Conservation (phyloP, 495 filamentous ascomycete species). For the Xylaria sp. region DNA sequence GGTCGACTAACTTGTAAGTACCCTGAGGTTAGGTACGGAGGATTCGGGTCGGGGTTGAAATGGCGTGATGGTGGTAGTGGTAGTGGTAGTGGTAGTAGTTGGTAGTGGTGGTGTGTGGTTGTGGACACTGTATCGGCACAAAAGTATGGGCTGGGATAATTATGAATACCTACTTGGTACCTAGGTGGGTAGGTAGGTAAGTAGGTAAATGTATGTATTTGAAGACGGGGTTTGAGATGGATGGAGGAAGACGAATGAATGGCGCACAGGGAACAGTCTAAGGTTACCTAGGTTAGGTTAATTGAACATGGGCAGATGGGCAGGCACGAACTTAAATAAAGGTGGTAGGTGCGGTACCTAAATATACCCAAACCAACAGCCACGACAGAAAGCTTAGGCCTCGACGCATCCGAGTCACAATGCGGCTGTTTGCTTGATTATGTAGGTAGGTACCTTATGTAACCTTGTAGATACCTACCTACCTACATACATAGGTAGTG, state of each 20-base stretch:
- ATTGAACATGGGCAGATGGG: neutral
- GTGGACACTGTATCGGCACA: neutral
- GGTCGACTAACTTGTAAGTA: neutral
- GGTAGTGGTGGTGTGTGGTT: neutral
- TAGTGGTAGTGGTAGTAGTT: too few relatives aligned
- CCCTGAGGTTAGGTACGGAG: neutral
- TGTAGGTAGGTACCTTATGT: too few relatives aligned
- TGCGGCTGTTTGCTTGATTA: neutral
- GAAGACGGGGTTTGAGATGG: neutral
- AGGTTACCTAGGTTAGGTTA: neutral
- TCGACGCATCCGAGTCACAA: conserved; percentile 1
- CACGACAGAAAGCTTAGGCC: neutral
- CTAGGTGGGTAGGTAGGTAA: too few relatives aligned
- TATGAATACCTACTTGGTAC: too few relatives aligned
- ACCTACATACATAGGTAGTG: too few relatives aligned
- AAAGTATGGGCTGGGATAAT: neutral
- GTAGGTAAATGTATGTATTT: too few relatives aligned
- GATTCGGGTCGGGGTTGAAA: neutral
- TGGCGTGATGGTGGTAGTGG: neutral
- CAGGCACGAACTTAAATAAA: neutral
- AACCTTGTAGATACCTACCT: too few relatives aligned
- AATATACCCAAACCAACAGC: neutral
- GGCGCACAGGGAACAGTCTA: neutral
- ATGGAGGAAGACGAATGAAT: neutral
- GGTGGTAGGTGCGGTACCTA: neutral